Evolutionary conservation across 1,284 basidiomycete species (phyloP).

Genomic region (Bondarzewia mesenterica): DNA sequence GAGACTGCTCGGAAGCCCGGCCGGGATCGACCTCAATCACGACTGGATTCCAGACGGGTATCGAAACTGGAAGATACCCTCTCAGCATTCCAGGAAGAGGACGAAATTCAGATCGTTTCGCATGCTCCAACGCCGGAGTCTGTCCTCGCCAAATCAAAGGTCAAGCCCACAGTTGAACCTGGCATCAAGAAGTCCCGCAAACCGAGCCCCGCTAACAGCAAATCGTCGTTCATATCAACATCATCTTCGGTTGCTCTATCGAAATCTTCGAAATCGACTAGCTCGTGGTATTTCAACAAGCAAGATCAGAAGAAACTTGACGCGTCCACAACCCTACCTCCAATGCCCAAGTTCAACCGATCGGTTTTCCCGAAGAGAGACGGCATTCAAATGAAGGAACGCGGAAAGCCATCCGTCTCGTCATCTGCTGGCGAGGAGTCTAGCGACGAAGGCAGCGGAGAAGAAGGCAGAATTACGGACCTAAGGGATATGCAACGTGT

Average conservation of each 20-base stretch:
- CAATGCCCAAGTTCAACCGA: conserved; percentile 29
- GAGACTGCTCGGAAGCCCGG: conserved; percentile 42
- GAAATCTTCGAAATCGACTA: conserved; percentile 13
- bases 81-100: conserved; percentile 46
- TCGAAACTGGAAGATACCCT: conserved; percentile 51
- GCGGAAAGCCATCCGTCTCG: conserved; percentile 13
- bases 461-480: conserved; percentile 51
- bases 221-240: neutral
- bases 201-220: neutral
- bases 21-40: conserved; percentile 31
- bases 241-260: neutral
- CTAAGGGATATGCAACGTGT: conserved; percentile 60
- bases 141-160: conserved; percentile 1
- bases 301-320: conserved; percentile 29
- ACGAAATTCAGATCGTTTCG: conserved; percentile 34
- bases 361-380: conserved; percentile 6
- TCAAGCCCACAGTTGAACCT: neutral
- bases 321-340: conserved; percentile 14
- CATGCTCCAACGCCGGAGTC: conserved; percentile 12
- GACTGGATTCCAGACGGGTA: conserved; percentile 50
- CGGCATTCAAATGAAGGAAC: neutral
- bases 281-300: conserved; percentile 19
- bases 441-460: conserved; percentile 43
- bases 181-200: neutral
- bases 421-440: conserved; percentile 44